These are phyloP conservation scores for Cercospora sesami DNA, from an alignment of 2,329 filamentous ascomycete species.

Conservation along the genomic window DNA sequence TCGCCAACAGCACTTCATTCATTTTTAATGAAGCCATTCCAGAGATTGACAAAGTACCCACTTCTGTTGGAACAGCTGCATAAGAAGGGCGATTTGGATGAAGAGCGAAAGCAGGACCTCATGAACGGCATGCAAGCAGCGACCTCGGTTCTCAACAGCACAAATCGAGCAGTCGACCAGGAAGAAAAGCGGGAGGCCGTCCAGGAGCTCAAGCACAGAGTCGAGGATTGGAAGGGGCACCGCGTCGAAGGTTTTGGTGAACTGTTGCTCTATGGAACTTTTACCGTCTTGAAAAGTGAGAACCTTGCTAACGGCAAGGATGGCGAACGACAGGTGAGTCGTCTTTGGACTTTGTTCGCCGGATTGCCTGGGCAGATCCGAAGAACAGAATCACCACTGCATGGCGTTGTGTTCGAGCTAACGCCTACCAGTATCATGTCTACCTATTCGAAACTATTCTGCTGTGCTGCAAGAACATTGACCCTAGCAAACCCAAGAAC, in stretches of 20 bases:
- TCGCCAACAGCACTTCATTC: conserved; percentile 86
- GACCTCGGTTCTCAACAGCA: conserved; percentile 76
- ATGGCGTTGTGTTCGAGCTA: background rate
- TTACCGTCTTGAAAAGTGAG: conserved; percentile 75
- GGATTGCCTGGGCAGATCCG: background rate
- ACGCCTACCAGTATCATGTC: conserved; percentile 74
- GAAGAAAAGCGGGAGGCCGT: conserved; percentile 82
- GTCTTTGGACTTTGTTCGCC: background rate
- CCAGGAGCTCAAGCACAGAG: conserved; percentile 74
- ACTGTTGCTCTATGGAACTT: conserved; percentile 82
- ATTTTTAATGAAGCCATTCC: conserved; percentile 94
- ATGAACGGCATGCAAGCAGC: conserved; percentile 75
- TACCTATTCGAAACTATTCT: conserved; percentile 96
- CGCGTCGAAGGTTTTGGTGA: conserved; percentile 88
- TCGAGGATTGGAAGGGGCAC: conserved; percentile 97
- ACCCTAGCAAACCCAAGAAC: conserved; percentile 75
- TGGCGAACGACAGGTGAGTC: conserved; percentile 79
- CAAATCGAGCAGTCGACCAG: conserved; percentile 87
- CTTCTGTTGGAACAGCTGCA: conserved; percentile 82
- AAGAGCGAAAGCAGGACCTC: conserved; percentile 70
- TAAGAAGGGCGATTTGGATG: conserved; percentile 76
- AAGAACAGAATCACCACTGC: background rate
- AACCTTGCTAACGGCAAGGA: conserved; percentile 63
- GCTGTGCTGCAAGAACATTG: conserved; percentile 93
- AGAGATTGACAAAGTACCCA: conserved; percentile 91